Conservation (phyloP, 2,329 filamentous ascomycete genomes). For the Cladosporium sp. region DNA sequence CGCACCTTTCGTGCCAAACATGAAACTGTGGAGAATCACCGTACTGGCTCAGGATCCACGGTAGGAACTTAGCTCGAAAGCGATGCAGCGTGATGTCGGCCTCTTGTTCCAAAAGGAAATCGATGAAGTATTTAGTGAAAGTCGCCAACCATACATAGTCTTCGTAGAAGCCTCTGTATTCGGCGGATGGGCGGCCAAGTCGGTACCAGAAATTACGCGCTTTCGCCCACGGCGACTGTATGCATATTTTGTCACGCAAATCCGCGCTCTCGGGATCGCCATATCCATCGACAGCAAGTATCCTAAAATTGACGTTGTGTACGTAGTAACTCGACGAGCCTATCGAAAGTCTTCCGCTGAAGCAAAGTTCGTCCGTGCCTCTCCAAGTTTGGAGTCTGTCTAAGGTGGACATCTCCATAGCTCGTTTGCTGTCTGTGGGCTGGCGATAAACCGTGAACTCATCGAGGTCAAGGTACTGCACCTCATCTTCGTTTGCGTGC, state of each 20-base stretch:
- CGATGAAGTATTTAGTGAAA: conserved; percentile 70
- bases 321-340: conserved; percentile 53
- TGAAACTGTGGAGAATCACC: conserved; percentile 44
- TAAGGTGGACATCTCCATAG: conserved; percentile 56
- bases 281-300: conserved; percentile 68
- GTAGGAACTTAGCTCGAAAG: conserved; percentile 59
- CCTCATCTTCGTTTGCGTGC: not conserved
- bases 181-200: conserved; percentile 55
- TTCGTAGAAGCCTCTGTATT: conserved; percentile 63
- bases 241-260: conserved; percentile 53
- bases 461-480: conserved; percentile 19
- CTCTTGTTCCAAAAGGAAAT: conserved; percentile 54
- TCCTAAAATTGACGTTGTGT: conserved; percentile 55
- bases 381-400: conserved; percentile 52
- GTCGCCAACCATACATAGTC: conserved; percentile 71
- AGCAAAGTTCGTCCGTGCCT: conserved; percentile 47
- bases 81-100: conserved; percentile 51
- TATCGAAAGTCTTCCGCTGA: conserved; percentile 61
- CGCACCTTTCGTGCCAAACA: conserved; percentile 52
- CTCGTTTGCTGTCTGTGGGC: conserved; percentile 33
- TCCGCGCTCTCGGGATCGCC: conserved; percentile 52
- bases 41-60: conserved; percentile 57
- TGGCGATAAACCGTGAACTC: conserved; percentile 27
- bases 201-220: conserved; percentile 60
- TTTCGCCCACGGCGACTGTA: conserved; percentile 54